These are phyloP conservation scores for Puccinia horiana DNA, from an alignment of 1,284 basidiomycete species.

Conservation along the genomic window DNA sequence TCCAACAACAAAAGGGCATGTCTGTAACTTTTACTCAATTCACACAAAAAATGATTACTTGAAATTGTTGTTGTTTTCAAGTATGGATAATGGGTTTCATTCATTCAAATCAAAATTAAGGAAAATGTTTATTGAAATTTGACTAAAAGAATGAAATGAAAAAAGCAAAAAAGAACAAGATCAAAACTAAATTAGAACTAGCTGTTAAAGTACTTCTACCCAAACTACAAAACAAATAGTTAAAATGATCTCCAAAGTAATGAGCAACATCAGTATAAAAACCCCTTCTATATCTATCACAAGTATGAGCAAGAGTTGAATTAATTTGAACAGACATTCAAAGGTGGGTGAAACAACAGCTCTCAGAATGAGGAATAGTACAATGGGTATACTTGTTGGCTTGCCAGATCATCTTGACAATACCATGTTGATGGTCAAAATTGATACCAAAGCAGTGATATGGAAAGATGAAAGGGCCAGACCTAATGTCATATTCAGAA, in stretches of 20 bases:
- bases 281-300: neutral
- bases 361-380: neutral
- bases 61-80: too few species aligned
- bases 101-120: too few species aligned
- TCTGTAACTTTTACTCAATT: too few species aligned
- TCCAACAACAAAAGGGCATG: too few species aligned
- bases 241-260: constrained; percentile 3
- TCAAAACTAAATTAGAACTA: neutral
- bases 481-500: neutral
- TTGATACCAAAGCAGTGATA: neutral
- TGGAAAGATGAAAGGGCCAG: constrained; percentile 6
- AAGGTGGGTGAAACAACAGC: neutral
- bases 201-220: neutral
- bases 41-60: too few species aligned
- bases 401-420: constrained; percentile 3
- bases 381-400: neutral
- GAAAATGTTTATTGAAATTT: too few species aligned
- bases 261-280: neutral
- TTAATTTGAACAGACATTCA: constrained; percentile 7
- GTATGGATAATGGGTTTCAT: too few species aligned
- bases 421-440: constrained; percentile 4
- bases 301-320: constrained; percentile 8
- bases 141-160: too few species aligned
- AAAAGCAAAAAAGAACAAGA: neutral
- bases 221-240: neutral